phyloP scores from a whole-genome alignment of 495 filamentous ascomycete species.

The Penicilliopsis zonata region DNA sequence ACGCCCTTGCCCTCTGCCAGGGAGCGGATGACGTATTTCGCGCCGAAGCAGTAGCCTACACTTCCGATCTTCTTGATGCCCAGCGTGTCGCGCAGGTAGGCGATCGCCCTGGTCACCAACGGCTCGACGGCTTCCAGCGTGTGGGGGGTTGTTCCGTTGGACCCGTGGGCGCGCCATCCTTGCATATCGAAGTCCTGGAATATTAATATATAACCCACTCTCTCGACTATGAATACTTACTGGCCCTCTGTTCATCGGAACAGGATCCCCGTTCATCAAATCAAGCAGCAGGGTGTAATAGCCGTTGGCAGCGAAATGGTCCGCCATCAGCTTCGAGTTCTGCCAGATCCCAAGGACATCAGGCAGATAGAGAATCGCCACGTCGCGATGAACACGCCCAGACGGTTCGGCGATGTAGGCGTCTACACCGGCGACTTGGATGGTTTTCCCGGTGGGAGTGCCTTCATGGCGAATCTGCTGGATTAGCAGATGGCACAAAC shows the following conservation, averaged over 20 bases:
- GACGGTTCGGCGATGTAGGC: no score
- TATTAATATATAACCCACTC: no score
- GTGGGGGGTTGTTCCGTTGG: constrained; percentile 40
- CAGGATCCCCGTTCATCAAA: constrained; percentile 23
- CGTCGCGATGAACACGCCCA: no score
- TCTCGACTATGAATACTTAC: no score
- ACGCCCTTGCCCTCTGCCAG: constrained; percentile 22
- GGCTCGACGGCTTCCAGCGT: constrained; percentile 45
- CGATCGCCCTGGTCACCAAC: constrained; percentile 40
- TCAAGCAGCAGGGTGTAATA: constrained; percentile 63
- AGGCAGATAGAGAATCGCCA: constrained; percentile 19
- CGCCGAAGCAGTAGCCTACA: constrained; percentile 73
- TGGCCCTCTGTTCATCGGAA: constrained; percentile 14
- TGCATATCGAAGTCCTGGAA: no score
- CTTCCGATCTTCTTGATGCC: constrained; percentile 52
- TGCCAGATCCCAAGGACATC: constrained; percentile 24
- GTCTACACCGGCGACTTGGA: no score
- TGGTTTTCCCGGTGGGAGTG: no score
- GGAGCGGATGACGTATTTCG: constrained; percentile 37
- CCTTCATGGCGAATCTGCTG: no score
- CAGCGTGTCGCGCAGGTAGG: no score
- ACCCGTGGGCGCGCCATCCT: constrained; percentile 15
- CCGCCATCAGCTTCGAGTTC: constrained; percentile 39
- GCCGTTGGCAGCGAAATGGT: constrained; percentile 66
- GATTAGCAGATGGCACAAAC: no score